phyloP scores from a whole-genome alignment of 148 eudicot species.

The Vaccinium darrowii region DNA sequence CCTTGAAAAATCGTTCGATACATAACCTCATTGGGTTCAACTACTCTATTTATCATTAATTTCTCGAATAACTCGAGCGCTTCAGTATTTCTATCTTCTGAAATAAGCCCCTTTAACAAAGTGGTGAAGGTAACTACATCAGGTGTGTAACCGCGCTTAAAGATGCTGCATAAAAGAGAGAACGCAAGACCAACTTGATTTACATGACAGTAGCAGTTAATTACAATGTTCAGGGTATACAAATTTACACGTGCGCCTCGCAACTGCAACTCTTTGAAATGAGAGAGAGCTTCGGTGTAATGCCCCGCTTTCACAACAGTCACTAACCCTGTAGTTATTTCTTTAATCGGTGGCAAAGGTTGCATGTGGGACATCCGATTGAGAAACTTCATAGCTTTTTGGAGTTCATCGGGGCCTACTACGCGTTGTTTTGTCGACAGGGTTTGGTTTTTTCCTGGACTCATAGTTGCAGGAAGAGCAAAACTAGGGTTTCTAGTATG shows the following conservation, averaged over 20 bases:
- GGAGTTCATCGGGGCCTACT: not conserved
- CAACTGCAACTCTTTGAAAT: not conserved
- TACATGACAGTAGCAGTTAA: not conserved
- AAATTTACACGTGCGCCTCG: not conserved
- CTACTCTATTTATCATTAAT: too few relatives aligned
- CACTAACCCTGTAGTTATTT: not conserved
- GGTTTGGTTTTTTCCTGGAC: too few relatives aligned
- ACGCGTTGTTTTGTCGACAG: not conserved
- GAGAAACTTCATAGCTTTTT: not conserved
- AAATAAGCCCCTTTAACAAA: constrained; percentile 11
- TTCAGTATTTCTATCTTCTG: not conserved
- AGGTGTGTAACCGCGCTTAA: not conserved
- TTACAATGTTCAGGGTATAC: not conserved
- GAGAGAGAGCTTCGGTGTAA: not conserved
- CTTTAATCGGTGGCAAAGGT: constrained; percentile 6
- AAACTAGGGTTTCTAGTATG: not conserved
- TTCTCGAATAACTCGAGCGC: too few relatives aligned
- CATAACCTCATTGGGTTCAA: too few relatives aligned
- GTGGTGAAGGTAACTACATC: not conserved
- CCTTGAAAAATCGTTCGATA: too few relatives aligned
- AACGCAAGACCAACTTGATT: not conserved
- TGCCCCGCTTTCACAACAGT: not conserved
- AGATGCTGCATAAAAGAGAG: not conserved
- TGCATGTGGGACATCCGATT: not conserved
- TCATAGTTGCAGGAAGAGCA: not conserved